phyloP scores from a whole-genome alignment of 1,284 basidiomycete species.

The Fistulina hepatica region DNA sequence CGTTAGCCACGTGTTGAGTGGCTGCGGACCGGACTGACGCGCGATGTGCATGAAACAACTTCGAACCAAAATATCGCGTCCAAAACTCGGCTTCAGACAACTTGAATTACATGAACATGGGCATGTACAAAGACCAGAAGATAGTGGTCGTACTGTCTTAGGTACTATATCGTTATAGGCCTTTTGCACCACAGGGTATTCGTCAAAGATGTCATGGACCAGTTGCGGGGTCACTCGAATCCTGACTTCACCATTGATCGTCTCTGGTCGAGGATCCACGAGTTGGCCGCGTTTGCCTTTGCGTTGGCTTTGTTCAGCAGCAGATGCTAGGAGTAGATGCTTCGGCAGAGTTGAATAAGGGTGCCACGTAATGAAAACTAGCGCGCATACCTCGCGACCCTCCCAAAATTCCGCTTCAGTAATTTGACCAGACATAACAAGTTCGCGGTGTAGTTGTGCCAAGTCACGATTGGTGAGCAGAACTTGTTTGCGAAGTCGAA shows the following conservation, averaged over 20 bases:
- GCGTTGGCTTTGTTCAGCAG: conserved; percentile 62
- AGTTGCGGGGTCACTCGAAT: conserved; percentile 90
- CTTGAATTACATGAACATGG: conserved; percentile 21
- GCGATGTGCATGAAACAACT: conserved; percentile 88
- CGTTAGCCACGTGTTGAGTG: conserved; percentile 75
- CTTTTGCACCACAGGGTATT: conserved; percentile 89
- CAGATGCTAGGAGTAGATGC: conserved; percentile 63
- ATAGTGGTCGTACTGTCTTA: conserved; percentile 41
- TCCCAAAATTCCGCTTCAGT: conserved; percentile 94
- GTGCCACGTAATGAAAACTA: conserved; percentile 3
- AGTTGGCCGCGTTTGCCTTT: conserved; percentile 79
- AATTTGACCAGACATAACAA: conserved; percentile 78
- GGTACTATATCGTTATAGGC: conserved; percentile 94
- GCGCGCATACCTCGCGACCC: conserved; percentile 64
- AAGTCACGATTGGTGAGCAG: conserved; percentile 69
- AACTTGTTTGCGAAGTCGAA: conserved; percentile 68
- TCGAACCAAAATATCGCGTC: conserved; percentile 93
- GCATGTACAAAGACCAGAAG: conserved; percentile 9
- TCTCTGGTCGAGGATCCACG: conserved; percentile 82
- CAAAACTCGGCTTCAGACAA: conserved; percentile 89
- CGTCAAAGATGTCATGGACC: conserved; percentile 93
- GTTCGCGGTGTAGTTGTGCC: conserved; percentile 68
- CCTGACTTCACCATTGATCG: conserved; percentile 74
- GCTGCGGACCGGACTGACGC: conserved; percentile 85
- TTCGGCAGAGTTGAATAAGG: conserved; percentile 21